Evolutionary conservation across 495 filamentous ascomycete genomes (phyloP).

Genomic region (Tuber microsphaerosporum): DNA sequence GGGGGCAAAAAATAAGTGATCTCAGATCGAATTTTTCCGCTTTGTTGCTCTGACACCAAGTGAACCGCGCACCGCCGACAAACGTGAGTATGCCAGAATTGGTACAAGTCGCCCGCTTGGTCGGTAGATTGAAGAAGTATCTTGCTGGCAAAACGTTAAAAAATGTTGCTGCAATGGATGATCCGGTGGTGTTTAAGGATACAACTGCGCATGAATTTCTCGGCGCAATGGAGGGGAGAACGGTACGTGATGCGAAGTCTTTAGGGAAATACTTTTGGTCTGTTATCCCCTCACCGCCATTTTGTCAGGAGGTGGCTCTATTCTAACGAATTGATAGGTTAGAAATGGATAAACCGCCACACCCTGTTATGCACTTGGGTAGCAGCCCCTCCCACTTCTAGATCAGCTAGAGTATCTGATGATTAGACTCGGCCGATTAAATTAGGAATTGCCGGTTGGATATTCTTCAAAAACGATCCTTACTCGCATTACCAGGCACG

Average conservation of each 20-base stretch:
- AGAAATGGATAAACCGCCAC: conserved; percentile 56
- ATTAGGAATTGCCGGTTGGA: conserved; percentile 57
- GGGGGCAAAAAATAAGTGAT: neutral
- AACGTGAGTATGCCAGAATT: conserved; percentile 62
- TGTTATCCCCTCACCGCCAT: conserved; percentile 12
- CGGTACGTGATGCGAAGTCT: conserved; percentile 52
- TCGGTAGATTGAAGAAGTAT: conserved; percentile 72
- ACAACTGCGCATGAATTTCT: conserved; percentile 66
- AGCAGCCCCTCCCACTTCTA: conserved; percentile 50
- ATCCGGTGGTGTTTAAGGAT: conserved; percentile 78
- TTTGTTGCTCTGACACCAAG: neutral
- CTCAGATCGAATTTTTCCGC: neutral
- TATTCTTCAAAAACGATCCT: conserved; percentile 69
- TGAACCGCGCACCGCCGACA: neutral
- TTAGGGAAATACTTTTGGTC: conserved; percentile 97
- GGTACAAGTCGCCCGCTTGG: conserved; percentile 77
- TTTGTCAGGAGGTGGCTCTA: neutral
- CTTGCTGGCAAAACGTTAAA: conserved; percentile 74
- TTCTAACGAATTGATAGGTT: conserved; percentile 41
- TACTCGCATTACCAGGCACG: conserved; percentile 69
- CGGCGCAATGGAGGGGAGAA: conserved; percentile 67
- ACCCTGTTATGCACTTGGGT: conserved; percentile 85
- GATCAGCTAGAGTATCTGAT: neutral
- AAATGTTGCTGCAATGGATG: conserved; percentile 63
- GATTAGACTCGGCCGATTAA: neutral